Base-by-base conservation (phyloP, 352 stramenopile species). In the Elongisporangium undulatum region DNA sequence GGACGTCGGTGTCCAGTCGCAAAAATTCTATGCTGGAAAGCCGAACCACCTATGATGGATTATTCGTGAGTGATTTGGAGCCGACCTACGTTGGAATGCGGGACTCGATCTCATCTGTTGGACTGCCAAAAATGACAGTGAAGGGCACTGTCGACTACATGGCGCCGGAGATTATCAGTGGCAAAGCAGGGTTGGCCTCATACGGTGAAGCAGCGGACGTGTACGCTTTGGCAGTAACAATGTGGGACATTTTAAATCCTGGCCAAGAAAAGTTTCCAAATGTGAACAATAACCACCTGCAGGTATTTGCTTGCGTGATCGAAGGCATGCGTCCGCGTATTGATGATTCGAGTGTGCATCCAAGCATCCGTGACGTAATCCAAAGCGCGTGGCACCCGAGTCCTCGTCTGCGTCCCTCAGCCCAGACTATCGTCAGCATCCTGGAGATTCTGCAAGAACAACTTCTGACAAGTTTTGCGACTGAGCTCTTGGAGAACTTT, bases 131-230 rank as follows among this genome's bases (percentile, higher is more conserved):
- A 26, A 83, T 87, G 77, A 82, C 75, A 4, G 79, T 93, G 50
- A 79, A 74, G 2, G 84, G 84, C 10, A 93, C 84, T 2, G 76
- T 90, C 22, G 67, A 73, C 58, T 91, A 89, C 67, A 92, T 93
- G 81, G 69, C 83, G 17, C 83, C 83, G 1, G 83, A 93, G 57
- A 68, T 93, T 67, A 85, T 93, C 57, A 61, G 61, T 21, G 67
- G 76, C 26, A 62, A 74, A 22, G 71, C 67, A 21, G 79, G 79
- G 6, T 20, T 82, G 22, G 75, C 74, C 0, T 64, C 58, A 0
- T 94, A 94, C 56, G 78, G 68, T 1, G 74, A 90, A 62, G 72
- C 75, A 20, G 82, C 85, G 0, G 85, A 94, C 29, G 67, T 94
- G 4, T 94, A 90, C 60, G 82, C 75, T 6, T 59, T 94, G 26